These are phyloP conservation scores for Fusarium sulawesiense DNA, from an alignment of 2,329 filamentous ascomycete species.

Conservation along the genomic window DNA sequence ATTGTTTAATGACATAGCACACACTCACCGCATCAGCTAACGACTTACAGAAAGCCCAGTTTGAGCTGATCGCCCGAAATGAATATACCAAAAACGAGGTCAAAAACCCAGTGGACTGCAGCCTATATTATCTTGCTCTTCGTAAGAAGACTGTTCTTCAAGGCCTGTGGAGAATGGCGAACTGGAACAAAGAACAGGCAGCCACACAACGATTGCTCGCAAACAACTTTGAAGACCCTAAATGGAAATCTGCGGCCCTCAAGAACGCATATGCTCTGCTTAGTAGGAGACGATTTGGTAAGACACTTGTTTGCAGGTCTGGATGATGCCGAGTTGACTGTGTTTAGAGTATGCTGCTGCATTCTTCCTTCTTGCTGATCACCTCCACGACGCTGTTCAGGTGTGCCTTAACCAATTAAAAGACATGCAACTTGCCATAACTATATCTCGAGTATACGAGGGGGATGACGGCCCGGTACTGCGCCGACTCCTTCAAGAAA, in stretches of 20 bases:
- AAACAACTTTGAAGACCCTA: slow-evolving; percentile 90
- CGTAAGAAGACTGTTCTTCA: slow-evolving; percentile 90
- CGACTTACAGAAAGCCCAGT: slow-evolving; percentile 65
- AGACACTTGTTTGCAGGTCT: slow-evolving; percentile 37
- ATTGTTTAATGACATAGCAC: not conserved
- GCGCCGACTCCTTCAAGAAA: slow-evolving; percentile 79
- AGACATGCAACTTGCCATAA: slow-evolving; percentile 89
- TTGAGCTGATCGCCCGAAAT: slow-evolving; percentile 90
- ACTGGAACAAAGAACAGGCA: slow-evolving; percentile 85
- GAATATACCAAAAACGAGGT: slow-evolving; percentile 90
- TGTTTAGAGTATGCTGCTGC: slow-evolving; percentile 88
- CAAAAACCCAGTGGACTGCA: slow-evolving; percentile 91
- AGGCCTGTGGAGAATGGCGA: slow-evolving; percentile 94
- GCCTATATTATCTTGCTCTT: slow-evolving; percentile 89
- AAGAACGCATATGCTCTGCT: slow-evolving; percentile 98
- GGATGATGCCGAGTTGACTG: slow-evolving; percentile 47
- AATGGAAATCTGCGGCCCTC: slow-evolving; percentile 88
- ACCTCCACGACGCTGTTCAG: slow-evolving; percentile 84
- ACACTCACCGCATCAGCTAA: slow-evolving; percentile 10
- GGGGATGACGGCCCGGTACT: slow-evolving; percentile 83
- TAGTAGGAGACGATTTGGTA: slow-evolving; percentile 87
- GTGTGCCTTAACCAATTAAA: slow-evolving; percentile 88
- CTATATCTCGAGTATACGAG: slow-evolving; percentile 87
- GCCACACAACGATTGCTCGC: slow-evolving; percentile 82
- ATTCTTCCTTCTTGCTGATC: slow-evolving; percentile 92